Percentiles rank a stretch among this genome's conserved stretches.
phyloP scores from a whole-genome alignment of 768 basidiomycete species.

The Boletus vinaceobasis region DNA sequence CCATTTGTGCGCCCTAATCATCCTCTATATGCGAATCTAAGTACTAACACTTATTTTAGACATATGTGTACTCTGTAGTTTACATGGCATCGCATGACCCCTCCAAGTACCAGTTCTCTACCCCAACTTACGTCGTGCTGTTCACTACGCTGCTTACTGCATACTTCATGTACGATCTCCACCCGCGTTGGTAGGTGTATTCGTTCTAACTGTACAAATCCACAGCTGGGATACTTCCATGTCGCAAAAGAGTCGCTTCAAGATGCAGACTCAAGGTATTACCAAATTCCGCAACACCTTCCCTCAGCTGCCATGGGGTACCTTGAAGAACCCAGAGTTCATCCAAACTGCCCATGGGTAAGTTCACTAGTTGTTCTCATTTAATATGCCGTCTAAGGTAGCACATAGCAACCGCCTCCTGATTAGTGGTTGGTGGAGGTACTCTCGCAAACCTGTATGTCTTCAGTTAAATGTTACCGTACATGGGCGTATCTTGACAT shows the following conservation, averaged over 20 bases:
- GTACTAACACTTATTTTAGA: slow-evolving; percentile 40
- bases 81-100: slow-evolving; percentile 98
- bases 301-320: slow-evolving; percentile 86
- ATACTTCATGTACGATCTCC: slow-evolving; percentile 69
- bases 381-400: slow-evolving; percentile 5
- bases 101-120: slow-evolving; percentile 81
- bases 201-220: slow-evolving; percentile 1
- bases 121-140: slow-evolving; percentile 65
- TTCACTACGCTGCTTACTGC: slow-evolving; percentile 76
- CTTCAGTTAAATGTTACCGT: neutral
- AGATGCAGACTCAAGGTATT: slow-evolving; percentile 93
- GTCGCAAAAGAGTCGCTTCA: slow-evolving; percentile 97
- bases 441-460: slow-evolving; percentile 86
- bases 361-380: slow-evolving; percentile 9
- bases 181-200: neutral
- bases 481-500: neutral
- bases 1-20: slow-evolving; percentile 64
- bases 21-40: neutral
- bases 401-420: slow-evolving; percentile 78
- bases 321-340: slow-evolving; percentile 80
- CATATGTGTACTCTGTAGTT: slow-evolving; percentile 95
- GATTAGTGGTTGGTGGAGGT: slow-evolving; percentile 92
- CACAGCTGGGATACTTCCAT: slow-evolving; percentile 88
- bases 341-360: slow-evolving; percentile 95
- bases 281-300: slow-evolving; percentile 84